These are phyloP conservation scores for Boletus sp. DNA, from an alignment of 768 basidiomycete genomes.

Conservation along the genomic window DNA sequence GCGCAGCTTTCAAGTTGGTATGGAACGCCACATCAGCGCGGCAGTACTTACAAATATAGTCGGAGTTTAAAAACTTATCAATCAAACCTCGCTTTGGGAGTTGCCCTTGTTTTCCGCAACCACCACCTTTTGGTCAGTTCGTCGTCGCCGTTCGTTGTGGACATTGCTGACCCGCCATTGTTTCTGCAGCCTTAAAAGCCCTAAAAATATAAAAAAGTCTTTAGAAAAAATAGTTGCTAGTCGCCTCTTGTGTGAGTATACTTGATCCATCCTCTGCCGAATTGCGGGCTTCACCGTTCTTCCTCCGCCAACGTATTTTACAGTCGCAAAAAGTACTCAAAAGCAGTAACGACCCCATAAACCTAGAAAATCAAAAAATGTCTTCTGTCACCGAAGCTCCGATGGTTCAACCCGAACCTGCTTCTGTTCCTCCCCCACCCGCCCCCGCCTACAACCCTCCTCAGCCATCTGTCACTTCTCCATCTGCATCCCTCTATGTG, in stretches of 20 bases:
- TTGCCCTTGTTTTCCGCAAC: constrained; percentile 47
- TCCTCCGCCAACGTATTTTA: constrained; percentile 9
- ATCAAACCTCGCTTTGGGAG: constrained; percentile 18
- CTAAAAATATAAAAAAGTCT: constrained; percentile 60
- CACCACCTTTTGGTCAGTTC: constrained; percentile 62
- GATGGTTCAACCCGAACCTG: constrained; percentile 48
- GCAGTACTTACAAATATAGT: constrained; percentile 12
- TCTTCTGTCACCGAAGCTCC: constrained; percentile 57
- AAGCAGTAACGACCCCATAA: constrained; percentile 87
- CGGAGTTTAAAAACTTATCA: constrained; percentile 43
- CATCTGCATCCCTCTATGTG: constrained; percentile 95
- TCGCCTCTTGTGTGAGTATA: constrained; percentile 63
- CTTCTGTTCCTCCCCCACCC: constrained; percentile 40
- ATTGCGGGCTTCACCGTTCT: constrained; percentile 13
- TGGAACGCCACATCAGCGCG: neutral
- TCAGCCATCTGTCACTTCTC: constrained; percentile 50
- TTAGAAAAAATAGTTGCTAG: constrained; percentile 72
- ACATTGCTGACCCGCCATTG: constrained; percentile 17
- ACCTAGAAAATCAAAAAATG: constrained; percentile 50
- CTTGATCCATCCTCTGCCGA: constrained; percentile 14
- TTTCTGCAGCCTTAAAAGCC: constrained; percentile 53
- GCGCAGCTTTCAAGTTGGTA: neutral
- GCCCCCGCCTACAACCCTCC: constrained; percentile 60
- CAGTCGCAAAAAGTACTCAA: constrained; percentile 75
- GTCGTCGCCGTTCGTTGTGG: constrained; percentile 14